Evolutionary conservation across 2,329 filamentous ascomycete genomes (phyloP), one percentile per base, ranked within the genome.

Genomic region (Thelonectria discophora): DNA sequence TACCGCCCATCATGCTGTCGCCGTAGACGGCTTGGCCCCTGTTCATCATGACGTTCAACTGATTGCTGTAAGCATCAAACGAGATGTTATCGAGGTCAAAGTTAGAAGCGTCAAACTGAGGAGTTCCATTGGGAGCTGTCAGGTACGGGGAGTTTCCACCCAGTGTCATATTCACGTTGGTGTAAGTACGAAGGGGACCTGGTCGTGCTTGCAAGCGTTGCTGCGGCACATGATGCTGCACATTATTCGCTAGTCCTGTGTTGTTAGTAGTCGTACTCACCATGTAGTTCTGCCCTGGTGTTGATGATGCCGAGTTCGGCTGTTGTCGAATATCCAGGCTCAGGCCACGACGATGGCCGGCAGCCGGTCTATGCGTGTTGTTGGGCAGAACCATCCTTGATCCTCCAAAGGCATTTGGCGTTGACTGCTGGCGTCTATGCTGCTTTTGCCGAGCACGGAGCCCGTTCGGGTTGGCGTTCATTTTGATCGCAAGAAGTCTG

Each of bases 381-480:
- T 78, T 84, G 74, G 89, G 86, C 80, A 91, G 83, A 80, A 83
- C 81, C 80, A 88, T 87, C 85, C 88, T 90, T 76, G 87, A 86
- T 73, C 88, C 87, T 77, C 94, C 91, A 80, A 92, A 91, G 77
- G 86, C 86, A 78, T 86, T 87, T 67, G 92, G 91, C 75, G 91
- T 94, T 74, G 93, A 97, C 74, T 92, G 90, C 83, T 97, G 93
- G 81, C 93, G 90, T 78, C 92, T 87, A 81, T 97, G 93, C 57
- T 77, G 76, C 71, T 72, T 72, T 72, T 78, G 77, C 46, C 75
- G 71, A 79, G 86, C 85, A 77, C 92, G 89, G 82, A 92, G 87
- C 83, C 84, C 88, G 80, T 86, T 83, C 77, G 87, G 83, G 82
- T 90, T 88, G 81, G 90, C 91, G 88, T 93, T 89, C 91, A 94